Conservation (phyloP, 306 rosid genomes). For the Parietaria judaica region DNA sequence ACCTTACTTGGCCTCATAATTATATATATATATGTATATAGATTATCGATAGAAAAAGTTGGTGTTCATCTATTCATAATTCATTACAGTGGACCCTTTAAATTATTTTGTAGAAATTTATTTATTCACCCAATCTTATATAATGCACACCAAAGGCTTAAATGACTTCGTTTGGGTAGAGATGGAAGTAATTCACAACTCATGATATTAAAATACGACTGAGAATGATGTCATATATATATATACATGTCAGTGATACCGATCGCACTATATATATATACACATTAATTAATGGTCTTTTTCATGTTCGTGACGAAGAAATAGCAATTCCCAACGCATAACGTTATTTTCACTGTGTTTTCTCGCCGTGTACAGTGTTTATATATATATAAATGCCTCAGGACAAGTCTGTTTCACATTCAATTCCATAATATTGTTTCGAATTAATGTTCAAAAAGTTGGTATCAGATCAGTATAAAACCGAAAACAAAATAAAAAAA, state of each 20-base stretch:
- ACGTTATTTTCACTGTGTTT: conserved; percentile 1
- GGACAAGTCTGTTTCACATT: conserved; percentile 25
- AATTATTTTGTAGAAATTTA: background rate
- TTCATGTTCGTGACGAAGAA: background rate
- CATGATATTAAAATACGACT: background rate
- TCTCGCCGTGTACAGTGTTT: conserved; percentile 5
- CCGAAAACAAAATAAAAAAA: no score
- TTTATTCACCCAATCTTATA: background rate
- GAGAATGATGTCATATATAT: background rate
- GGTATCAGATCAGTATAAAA: no score
- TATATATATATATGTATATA: no score
- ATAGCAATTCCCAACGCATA: conserved; percentile 38
- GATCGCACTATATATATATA: no score
- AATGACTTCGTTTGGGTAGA: background rate
- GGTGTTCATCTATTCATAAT: background rate
- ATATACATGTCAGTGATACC: no score
- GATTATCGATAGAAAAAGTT: no score
- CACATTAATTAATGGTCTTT: background rate
- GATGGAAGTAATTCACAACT: background rate
- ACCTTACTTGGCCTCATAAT: conserved; percentile 42
- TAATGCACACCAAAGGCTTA: background rate
- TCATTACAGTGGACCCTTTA: background rate
- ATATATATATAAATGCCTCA: background rate
- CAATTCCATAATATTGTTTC: background rate
- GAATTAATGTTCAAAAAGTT: background rate